Base-by-base conservation (phyloP, 2,329 filamentous ascomycete genomes). In the Alternaria panax region DNA sequence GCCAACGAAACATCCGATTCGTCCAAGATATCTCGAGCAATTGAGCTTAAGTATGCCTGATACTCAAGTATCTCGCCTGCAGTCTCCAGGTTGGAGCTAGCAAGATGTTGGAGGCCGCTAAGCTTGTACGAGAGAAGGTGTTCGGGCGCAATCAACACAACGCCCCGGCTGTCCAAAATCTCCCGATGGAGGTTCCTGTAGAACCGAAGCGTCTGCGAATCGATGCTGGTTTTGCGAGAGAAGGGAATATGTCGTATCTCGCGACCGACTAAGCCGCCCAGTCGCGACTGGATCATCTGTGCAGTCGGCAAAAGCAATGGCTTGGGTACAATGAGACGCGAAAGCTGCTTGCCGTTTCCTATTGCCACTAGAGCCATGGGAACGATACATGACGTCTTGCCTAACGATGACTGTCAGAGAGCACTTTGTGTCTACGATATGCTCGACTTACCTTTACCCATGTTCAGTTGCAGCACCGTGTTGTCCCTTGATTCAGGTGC, bases 1-100 rank as follows among this genome's bases (percentile, higher is more conserved):
- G 38, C 14, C 40, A 90, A 84, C 53, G 86, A 86, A 58, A 90
- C 87, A 50, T 90, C 88, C 43, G 85, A 88, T 72, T 90, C 87
- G 58, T 90, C 87, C 0, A 90, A 78, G 2, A 91, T 80, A 59
- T 89, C 87, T 0, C 86, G 77, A 0, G 82, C 79, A 4, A 72
- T 59, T 0, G 51, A 16, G 38, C 84, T 72, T 18, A 88, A 75
- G 60, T 81, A 84, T 0, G 73, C 25, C 16, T 86, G 82, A 8
- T 34, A 32, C 34, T 56, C 45, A 28, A 48, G n/a, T 9, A 55
- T n/a, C 22, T 46, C 32, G 16, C 32, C 9, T 55, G 53, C 53
- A 42, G n/a, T 43, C 0, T 66, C 28, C 2, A 78, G 65, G 3
- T 65, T 71, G 22, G 67, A 65, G 2, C 83, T 67, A 0, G 80